Conservation (phyloP, 1,284 basidiomycete genomes). For the Ustilago bromivora region DNA sequence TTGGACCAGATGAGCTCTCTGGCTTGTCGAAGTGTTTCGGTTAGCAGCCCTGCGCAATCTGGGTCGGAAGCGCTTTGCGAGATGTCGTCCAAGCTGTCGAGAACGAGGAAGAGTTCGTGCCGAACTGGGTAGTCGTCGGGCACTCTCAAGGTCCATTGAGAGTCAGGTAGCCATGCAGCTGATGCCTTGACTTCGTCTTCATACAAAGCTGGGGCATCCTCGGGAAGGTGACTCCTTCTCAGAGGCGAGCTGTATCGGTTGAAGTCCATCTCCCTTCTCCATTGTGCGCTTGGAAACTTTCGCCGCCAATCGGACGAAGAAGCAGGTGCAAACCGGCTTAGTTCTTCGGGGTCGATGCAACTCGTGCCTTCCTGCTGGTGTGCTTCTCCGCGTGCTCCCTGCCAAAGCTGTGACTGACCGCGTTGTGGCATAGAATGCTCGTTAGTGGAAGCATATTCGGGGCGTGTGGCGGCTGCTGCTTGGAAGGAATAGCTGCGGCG, state of each 20-base stretch:
- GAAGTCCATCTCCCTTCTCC: constrained; percentile 44
- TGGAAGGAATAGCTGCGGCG: constrained; percentile 20
- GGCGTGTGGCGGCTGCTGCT: constrained; percentile 4
- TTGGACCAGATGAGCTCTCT: constrained; percentile 33
- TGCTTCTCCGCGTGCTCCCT: neutral
- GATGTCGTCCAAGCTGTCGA: constrained; percentile 42
- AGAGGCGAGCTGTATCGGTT: constrained; percentile 31
- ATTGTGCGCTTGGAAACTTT: constrained; percentile 33
- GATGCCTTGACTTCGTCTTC: constrained; percentile 39
- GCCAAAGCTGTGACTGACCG: constrained; percentile 1
- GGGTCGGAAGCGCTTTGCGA: constrained; percentile 21
- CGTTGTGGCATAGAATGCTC: neutral
- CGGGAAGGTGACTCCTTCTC: constrained; percentile 24
- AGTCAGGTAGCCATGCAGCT: constrained; percentile 32
- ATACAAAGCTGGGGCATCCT: constrained; percentile 37
- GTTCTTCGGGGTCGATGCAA: neutral
- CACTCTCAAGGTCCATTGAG: constrained; percentile 15
- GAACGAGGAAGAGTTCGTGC: constrained; percentile 37
- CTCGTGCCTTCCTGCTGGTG: neutral
- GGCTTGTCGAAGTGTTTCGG: constrained; percentile 30
- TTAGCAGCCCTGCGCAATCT: constrained; percentile 14
- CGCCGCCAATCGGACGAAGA: constrained; percentile 23
- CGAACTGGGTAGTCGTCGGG: constrained; percentile 29
- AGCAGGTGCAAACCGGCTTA: neutral
- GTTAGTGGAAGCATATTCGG: neutral